Conservation (phyloP, 495 filamentous ascomycete species). For the Penicillium turbatum region DNA sequence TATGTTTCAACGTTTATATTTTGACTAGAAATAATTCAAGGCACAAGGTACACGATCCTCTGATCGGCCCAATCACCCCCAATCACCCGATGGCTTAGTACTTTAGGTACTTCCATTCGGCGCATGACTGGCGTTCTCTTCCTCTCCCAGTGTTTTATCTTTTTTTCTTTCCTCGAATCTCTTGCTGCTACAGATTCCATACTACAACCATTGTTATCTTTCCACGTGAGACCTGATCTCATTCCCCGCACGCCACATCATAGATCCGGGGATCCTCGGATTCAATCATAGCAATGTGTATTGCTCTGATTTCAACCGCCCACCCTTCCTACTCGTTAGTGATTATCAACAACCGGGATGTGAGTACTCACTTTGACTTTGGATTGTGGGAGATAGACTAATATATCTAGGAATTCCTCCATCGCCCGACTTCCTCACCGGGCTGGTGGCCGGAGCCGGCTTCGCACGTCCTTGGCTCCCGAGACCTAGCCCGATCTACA, state of each 20-base stretch:
- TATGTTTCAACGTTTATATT: not conserved
- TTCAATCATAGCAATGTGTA: conserved; percentile 64
- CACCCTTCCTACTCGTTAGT: conserved; percentile 90
- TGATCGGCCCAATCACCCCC: conserved; percentile 1
- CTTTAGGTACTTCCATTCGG: not conserved
- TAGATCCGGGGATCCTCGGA: conserved; percentile 4
- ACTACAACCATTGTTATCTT: not conserved
- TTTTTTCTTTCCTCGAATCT: not conserved
- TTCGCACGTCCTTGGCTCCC: conserved; percentile 59
- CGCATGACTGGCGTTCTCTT: not conserved
- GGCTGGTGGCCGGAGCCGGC: conserved; percentile 74
- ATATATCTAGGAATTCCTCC: conserved; percentile 68
- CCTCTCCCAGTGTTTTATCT: not conserved
- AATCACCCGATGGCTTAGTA: not conserved
- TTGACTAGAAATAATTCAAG: not conserved
- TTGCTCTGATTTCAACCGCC: conserved; percentile 80
- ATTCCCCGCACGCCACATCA: not conserved
- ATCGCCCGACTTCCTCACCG: conserved; percentile 76
- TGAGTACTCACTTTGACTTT: conserved; percentile 26
- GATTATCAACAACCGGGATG: conserved; percentile 90
- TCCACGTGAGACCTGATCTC: too few relatives aligned
- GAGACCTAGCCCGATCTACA: conserved; percentile 60
- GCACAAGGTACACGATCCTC: not conserved
- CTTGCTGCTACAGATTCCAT: not conserved
- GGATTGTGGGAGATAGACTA: conserved; percentile 5